Conservation (phyloP, 2,329 filamentous ascomycete genomes). For the Hymenoscyphus fructigenus region DNA sequence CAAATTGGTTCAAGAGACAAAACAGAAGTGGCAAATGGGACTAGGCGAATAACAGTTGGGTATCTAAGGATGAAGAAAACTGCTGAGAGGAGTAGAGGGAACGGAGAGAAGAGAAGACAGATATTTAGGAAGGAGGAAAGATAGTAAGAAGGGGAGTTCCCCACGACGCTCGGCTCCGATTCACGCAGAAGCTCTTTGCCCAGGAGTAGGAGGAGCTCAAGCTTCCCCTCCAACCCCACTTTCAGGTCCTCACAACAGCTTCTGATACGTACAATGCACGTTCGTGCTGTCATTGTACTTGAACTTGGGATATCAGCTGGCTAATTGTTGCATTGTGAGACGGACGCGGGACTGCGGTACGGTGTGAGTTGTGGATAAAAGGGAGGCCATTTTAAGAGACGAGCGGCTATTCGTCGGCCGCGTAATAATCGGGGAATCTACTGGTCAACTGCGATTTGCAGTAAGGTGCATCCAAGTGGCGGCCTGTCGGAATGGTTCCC, state of each 20-base stretch:
- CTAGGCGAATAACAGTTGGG: no score
- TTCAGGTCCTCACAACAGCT: background rate
- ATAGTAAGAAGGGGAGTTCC: background rate
- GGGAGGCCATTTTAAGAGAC: slow-evolving; percentile 4
- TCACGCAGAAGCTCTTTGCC: background rate
- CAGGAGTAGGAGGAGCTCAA: no score
- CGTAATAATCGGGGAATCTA: slow-evolving; percentile 8
- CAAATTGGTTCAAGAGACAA: background rate
- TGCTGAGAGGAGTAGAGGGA: background rate
- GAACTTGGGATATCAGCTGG: background rate
- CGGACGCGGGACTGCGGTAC: slow-evolving; percentile 1
- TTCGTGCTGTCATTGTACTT: background rate
- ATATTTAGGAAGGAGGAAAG: background rate
- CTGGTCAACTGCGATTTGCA: background rate
- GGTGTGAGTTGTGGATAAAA: slow-evolving; percentile 4
- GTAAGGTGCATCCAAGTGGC: background rate
- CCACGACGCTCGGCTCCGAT: background rate
- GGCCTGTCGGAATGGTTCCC: background rate
- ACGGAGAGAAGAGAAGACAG: background rate
- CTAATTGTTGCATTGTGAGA: slow-evolving; percentile 8
- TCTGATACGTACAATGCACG: slow-evolving; percentile 6
- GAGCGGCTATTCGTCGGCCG: slow-evolving; percentile 1
- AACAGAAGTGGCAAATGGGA: no score
- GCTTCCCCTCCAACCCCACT: slow-evolving; percentile 8
- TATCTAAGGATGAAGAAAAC: no score